phyloP scores from a whole-genome alignment of 768 basidiomycete species.

The Mycena haematopus region DNA sequence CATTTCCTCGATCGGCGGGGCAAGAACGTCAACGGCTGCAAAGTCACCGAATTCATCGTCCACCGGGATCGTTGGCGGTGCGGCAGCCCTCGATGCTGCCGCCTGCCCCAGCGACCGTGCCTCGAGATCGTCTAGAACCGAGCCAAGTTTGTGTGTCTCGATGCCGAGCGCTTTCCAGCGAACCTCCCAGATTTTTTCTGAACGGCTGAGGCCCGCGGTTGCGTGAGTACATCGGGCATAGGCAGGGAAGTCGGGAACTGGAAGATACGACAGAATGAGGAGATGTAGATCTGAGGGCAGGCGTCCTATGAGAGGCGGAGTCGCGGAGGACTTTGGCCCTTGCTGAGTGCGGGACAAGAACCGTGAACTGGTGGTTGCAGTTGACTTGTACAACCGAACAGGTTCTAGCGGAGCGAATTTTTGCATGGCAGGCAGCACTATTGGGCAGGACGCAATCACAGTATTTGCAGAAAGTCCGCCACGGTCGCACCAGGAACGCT shows the following conservation, averaged over 20 bases:
- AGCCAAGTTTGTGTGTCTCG: conserved; percentile 49
- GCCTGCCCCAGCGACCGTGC: conserved; percentile 46
- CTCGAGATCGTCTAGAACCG: conserved; percentile 69
- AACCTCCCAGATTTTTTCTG: conserved; percentile 80
- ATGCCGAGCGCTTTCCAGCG: conserved; percentile 71
- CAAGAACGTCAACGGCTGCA: conserved; percentile 52
- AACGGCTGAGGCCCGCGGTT: conserved; percentile 63
- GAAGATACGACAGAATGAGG: conserved; percentile 72
- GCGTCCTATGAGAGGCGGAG: conserved; percentile 65
- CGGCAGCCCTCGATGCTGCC: conserved; percentile 46
- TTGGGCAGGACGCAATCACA: not conserved
- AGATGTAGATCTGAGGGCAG: conserved; percentile 83
- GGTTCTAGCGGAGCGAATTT: conserved; percentile 89
- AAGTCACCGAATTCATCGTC: conserved; percentile 95
- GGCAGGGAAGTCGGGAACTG: conserved; percentile 80
- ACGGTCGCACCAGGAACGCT: not conserved
- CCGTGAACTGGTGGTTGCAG: conserved; percentile 40
- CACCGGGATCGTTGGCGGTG: conserved; percentile 67
- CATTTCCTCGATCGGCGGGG: conserved; percentile 48
- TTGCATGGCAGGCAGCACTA: conserved; percentile 58
- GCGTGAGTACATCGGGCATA: conserved; percentile 75
- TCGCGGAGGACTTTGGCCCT: conserved; percentile 30
- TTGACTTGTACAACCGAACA: conserved; percentile 54
- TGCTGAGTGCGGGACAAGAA: conserved; percentile 35
- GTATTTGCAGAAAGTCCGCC: not conserved